A percentile compares a stretch with the other conserved stretches of the same genome.
Conservation (phyloP, 1,139 yeast species). For the Ogataea hybrid region DNA sequence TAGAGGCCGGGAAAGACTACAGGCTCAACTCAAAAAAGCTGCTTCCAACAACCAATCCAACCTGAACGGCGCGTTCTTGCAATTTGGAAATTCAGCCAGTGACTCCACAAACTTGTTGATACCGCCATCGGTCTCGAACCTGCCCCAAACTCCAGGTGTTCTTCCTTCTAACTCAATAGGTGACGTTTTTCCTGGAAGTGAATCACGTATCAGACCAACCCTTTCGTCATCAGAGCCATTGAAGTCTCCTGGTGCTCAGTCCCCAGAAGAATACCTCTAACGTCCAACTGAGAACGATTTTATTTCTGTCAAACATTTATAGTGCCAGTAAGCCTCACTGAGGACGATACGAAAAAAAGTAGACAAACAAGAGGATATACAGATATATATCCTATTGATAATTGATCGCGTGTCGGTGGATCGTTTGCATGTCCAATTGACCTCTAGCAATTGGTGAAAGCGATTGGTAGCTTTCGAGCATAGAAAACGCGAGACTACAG, state of each 20-base stretch:
- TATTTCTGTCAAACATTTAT: slow-evolving; percentile 1
- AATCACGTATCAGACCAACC: not conserved
- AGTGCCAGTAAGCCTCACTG: slow-evolving; percentile 5
- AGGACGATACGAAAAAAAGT: slow-evolving; percentile 7
- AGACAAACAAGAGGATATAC: slow-evolving; percentile 6
- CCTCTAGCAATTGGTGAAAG: not conserved
- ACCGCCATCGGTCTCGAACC: slow-evolving; percentile 3
- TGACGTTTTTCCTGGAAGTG: slow-evolving; percentile 18
- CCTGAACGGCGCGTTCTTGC: slow-evolving; percentile 12
- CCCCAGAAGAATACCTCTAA: slow-evolving; percentile 4
- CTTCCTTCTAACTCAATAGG: slow-evolving; percentile 24
- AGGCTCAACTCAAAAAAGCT: slow-evolving; percentile 21
- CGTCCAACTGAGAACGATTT: not conserved
- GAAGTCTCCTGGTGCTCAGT: slow-evolving; percentile 2
- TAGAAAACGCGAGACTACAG: slow-evolving; percentile 3
- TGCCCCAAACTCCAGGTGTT: slow-evolving; percentile 28
- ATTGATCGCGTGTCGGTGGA: not conserved
- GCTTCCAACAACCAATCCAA: slow-evolving; percentile 14
- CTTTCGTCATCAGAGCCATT: slow-evolving; percentile 1
- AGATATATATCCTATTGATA: not conserved
- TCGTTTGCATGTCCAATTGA: slow-evolving; percentile 2
- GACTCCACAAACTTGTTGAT: slow-evolving; percentile 4
- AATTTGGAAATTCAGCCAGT: slow-evolving; percentile 10
- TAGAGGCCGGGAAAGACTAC: slow-evolving; percentile 20
- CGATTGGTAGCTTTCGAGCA: slow-evolving; percentile 5